phyloP scores from a whole-genome alignment of 2,329 filamentous ascomycete species.

The Magnaporthiopsis rhizophila region DNA sequence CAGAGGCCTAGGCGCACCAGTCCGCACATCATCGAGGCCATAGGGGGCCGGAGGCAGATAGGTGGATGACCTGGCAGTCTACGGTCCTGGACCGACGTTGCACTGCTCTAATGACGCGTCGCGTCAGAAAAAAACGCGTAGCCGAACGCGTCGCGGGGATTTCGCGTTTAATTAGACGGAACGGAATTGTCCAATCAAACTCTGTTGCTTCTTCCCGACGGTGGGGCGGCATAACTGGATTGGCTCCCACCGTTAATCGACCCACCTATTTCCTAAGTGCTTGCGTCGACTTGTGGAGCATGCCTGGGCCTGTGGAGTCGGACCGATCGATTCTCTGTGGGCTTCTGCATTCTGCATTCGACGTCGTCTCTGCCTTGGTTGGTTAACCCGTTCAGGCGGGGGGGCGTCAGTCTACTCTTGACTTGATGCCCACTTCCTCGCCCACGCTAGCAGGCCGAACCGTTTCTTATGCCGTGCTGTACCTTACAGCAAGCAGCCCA shows the following conservation, averaged over 20 bases:
- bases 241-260: background rate
- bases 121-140: background rate
- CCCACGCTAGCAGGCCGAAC: background rate
- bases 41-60: background rate
- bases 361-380: background rate
- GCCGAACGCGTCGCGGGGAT: background rate
- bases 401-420: no score
- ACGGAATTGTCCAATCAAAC: conserved; percentile 1
- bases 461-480: background rate
- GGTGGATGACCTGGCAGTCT: background rate
- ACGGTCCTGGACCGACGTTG: background rate
- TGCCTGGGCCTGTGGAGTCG: background rate
- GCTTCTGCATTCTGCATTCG: background rate
- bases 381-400: background rate
- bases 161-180: background rate
- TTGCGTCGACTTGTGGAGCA: background rate
- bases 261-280: background rate
- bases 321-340: background rate
- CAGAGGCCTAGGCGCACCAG: background rate
- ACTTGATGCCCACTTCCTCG: no score
- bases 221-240: background rate
- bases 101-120: background rate
- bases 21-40: background rate
- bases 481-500: background rate
- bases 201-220: background rate